Conservation (phyloP, 2,329 filamentous ascomycete genomes). For the Beauveria rudraprayagi region DNA sequence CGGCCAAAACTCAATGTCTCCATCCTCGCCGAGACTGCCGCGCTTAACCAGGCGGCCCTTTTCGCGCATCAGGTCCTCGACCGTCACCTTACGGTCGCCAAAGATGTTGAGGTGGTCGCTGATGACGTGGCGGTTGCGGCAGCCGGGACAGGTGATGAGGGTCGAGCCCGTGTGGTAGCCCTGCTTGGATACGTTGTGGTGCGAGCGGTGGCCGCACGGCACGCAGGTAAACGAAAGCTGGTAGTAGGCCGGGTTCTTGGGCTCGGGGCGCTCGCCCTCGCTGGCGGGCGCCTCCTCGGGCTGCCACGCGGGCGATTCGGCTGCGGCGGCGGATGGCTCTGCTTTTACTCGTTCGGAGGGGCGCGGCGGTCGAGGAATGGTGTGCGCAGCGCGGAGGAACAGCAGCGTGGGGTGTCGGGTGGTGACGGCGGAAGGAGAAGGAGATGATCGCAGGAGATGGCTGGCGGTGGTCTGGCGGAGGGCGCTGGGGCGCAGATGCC, state of each 20-base stretch:
- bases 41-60: constrained; percentile 68
- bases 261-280: constrained; percentile 23
- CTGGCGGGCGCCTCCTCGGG: constrained; percentile 17
- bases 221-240: constrained; percentile 88
- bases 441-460: constrained; percentile 5
- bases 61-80: constrained; percentile 70
- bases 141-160: constrained; percentile 79
- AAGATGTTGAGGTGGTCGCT: constrained; percentile 80
- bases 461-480: constrained; percentile 11
- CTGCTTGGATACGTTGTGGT: constrained; percentile 83
- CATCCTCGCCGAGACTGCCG: constrained; percentile 63
- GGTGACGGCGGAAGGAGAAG: constrained; percentile 8
- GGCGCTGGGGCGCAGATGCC: constrained; percentile 11
- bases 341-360: neutral
- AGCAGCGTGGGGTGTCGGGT: constrained; percentile 11
- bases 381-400: constrained; percentile 24
- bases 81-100: constrained; percentile 57
- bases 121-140: constrained; percentile 83
- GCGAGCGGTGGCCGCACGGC: constrained; percentile 71
- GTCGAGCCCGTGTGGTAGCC: constrained; percentile 89
- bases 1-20: constrained; percentile 90
- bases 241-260: constrained; percentile 58
- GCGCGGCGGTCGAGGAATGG: constrained; percentile 27
- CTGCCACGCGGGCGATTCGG: constrained; percentile 4
- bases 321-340: neutral